Base-by-base conservation (phyloP, 306 rosid species). In the Delonix regia region DNA sequence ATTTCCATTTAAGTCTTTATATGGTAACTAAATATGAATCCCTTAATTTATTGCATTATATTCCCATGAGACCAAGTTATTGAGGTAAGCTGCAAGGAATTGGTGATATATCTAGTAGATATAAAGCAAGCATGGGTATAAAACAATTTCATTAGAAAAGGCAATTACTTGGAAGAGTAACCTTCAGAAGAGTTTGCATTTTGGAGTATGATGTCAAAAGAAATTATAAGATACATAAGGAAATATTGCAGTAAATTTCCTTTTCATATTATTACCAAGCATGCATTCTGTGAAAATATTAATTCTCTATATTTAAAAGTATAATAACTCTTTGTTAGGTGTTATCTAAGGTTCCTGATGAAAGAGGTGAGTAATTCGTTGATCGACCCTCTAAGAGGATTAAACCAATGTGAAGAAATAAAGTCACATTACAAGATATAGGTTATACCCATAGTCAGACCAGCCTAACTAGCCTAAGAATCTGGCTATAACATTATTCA, bases 261-360 rank as follows among this genome's bases (percentile, higher is more conserved):
- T 73, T 52, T 56, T 74, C 52, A 44, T 6, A 61, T 47, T 24
- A 25, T 53, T 21, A 66, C 9, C 41, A 21, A 70, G 14, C 15
- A 49, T 9, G 21, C 4, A 39, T 21, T 39, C 19, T 7, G 25
- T 68, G 62, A 52, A 76, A 60, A 59, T 30, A 52, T 22, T 22
- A n/a, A 28, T 48, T 36, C 14, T 49, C 25, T 16, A 47, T 36
- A 66, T 52, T 34, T 24, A 60, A 70, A 44, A 66, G n/a, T 55
- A 78, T 28, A 45, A 56, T 27, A 74, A 55, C 55, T 78, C 42
- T 55, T 33, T 19, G 55, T 64, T 53, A 7, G 27, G 62, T 12
- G 62, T 4, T 64, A 8, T 33, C 62, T 28, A 66, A 33, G 66
- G 7, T 73, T 55, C 24, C 15, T 21, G 14, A 18, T 42, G 45